Conservation (phyloP, 2,329 filamentous ascomycete genomes). For the Piedraia hortae region DNA sequence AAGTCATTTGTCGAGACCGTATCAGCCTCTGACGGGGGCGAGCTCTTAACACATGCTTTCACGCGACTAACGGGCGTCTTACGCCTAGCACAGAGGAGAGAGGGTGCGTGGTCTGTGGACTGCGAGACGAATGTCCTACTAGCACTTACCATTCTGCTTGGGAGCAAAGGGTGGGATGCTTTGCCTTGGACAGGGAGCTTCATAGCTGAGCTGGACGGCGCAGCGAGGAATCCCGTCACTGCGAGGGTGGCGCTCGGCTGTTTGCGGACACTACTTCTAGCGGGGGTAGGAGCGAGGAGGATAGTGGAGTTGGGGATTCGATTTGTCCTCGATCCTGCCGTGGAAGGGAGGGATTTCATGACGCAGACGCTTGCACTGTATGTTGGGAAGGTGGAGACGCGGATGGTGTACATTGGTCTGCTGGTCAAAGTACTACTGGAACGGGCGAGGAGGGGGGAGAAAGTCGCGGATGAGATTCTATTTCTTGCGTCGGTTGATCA, state of each 20-base stretch:
- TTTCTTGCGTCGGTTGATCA: constrained; percentile 59
- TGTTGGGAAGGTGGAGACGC: constrained; percentile 21
- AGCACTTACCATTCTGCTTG: constrained; percentile 70
- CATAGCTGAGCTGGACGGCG: constrained; percentile 59
- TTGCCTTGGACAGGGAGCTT: too few species aligned
- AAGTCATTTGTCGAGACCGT: constrained; percentile 70
- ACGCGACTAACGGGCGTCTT: constrained; percentile 61
- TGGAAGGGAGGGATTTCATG: constrained; percentile 42
- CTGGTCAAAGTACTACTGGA: constrained; percentile 52
- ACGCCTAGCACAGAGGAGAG: constrained; percentile 45
- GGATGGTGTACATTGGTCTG: constrained; percentile 38
- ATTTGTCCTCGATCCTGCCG: constrained; percentile 36
- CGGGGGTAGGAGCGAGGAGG: constrained; percentile 39
- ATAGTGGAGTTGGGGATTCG: constrained; percentile 42
- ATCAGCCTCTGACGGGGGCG: constrained; percentile 26
- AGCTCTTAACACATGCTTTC: constrained; percentile 57
- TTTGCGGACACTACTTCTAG: constrained; percentile 55
- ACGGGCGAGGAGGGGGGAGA: constrained; percentile 30
- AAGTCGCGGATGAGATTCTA: constrained; percentile 40
- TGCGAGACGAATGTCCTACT: constrained; percentile 87
- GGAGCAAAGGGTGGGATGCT: constrained; percentile 50
- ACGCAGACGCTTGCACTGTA: constrained; percentile 52
- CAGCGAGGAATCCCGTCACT: constrained; percentile 53
- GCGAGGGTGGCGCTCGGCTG: constrained; percentile 79
- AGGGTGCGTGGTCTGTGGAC: constrained; percentile 46